Percentiles rank a stretch among this genome's conserved stretches.
These are phyloP conservation scores for Mortierella alpina DNA, from an alignment of 192 early-diverging fungal species.

Conservation along the genomic window DNA sequence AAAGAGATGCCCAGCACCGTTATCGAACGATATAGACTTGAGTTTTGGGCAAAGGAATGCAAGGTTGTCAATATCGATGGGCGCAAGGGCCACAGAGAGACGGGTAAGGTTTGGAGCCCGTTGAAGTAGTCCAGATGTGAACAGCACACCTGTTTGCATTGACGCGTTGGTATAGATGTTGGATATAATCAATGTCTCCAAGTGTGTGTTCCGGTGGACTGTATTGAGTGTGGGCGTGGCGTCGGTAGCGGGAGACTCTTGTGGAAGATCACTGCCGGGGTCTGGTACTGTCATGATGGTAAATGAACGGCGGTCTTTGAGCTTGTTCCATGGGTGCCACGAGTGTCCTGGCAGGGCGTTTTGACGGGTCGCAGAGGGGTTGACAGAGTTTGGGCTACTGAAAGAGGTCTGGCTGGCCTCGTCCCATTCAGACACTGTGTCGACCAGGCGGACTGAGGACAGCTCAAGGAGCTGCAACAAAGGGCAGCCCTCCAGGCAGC, in stretches of 20 bases:
- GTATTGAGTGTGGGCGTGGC: too few species aligned
- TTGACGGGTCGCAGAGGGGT: neutral
- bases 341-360: neutral
- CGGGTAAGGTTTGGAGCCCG: constrained; percentile 11
- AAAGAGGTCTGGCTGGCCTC: neutral
- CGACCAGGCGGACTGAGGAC: constrained; percentile 2
- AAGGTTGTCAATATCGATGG: neutral
- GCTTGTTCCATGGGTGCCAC: too few species aligned
- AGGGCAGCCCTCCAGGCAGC: constrained; percentile 12
- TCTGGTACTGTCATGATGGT: too few species aligned
- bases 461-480: constrained; percentile 17
- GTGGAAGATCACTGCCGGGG: too few species aligned
- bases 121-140: neutral
- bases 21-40: neutral
- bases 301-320: too few species aligned
- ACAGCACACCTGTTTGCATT: neutral
- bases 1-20: too few species aligned
- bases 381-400: neutral
- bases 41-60: constrained; percentile 17
- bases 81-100: neutral
- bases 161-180: constrained; percentile 4
- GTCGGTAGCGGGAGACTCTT: too few species aligned
- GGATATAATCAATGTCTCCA: constrained; percentile 1
- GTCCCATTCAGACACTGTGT: constrained; percentile 5
- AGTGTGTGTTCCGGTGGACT: neutral